These are phyloP conservation scores for Psilocybe subaeruginosa DNA, from an alignment of 768 basidiomycete species.

Conservation along the genomic window DNA sequence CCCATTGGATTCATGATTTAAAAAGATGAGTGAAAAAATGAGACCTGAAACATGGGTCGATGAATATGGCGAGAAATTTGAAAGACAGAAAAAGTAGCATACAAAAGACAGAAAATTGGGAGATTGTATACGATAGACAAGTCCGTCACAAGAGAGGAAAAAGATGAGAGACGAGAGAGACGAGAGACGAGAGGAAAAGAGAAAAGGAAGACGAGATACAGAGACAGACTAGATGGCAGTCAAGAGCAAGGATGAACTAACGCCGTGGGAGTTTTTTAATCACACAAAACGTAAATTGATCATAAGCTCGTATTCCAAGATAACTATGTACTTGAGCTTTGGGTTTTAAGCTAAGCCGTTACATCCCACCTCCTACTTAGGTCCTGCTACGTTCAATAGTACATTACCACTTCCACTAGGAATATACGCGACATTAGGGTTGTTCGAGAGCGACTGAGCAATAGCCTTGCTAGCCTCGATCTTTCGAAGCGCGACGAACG, in stretches of 20 bases:
- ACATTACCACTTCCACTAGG: constrained; percentile 81
- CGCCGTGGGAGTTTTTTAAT: constrained; percentile 44
- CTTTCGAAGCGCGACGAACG: constrained; percentile 91
- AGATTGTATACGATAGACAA: constrained; percentile 54
- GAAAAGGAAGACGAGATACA: constrained; percentile 44
- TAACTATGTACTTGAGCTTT: constrained; percentile 6
- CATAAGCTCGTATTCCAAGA: constrained; percentile 12
- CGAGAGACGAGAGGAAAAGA: constrained; percentile 49
- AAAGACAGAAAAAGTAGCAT: constrained; percentile 30
- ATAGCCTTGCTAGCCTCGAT: constrained; percentile 99
- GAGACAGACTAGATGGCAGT: constrained; percentile 52
- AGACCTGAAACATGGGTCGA: constrained; percentile 40
- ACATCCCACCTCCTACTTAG: constrained; percentile 35
- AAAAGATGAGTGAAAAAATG: constrained; percentile 52
- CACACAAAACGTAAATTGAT: constrained; percentile 28
- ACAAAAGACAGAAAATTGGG: constrained; percentile 56
- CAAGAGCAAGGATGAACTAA: constrained; percentile 42
- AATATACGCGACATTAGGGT: constrained; percentile 88
- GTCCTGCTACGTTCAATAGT: constrained; percentile 78
- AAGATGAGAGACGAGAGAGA: constrained; percentile 44
- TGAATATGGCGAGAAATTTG: constrained; percentile 20
- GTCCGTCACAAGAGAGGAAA: constrained; percentile 61
- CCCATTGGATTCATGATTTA: constrained; percentile 79
- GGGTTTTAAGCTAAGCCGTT: constrained; percentile 1
- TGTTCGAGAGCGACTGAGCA: constrained; percentile 77